Percentiles rank a stretch among this genome's conserved stretches.
These are phyloP conservation scores for Lentinula lateritia DNA, from an alignment of 768 basidiomycete species.

Conservation along the genomic window DNA sequence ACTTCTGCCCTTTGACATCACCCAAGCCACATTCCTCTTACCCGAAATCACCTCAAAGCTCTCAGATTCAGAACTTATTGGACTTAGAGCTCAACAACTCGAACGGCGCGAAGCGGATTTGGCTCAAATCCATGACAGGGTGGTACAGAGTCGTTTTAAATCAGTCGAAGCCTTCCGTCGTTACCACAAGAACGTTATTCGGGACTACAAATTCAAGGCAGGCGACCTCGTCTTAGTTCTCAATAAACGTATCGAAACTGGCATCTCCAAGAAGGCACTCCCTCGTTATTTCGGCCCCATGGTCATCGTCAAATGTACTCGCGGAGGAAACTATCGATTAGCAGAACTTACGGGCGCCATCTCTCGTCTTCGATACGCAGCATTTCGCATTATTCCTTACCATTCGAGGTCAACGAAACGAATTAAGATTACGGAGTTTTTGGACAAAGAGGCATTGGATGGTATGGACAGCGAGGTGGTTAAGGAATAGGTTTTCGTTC, in stretches of 20 bases:
- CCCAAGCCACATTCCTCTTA: conserved; percentile 11
- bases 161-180: not conserved
- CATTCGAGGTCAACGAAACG: not conserved
- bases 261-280: conserved; percentile 11
- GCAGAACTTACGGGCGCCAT: conserved; percentile 2
- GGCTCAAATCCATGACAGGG: not conserved
- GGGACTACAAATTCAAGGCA: not conserved
- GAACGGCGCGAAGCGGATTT: no score
- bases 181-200: conserved; percentile 1
- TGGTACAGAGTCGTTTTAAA: not conserved
- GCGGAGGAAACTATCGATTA: not conserved
- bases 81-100: no score
- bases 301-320: conserved; percentile 10
- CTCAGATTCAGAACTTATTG: not conserved
- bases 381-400: not conserved
- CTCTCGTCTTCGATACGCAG: not conserved
- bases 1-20: conserved; percentile 21
- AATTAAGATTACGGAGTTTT: not conserved
- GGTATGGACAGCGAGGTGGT: not conserved
- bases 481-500: no score
- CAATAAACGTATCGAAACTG: conserved; percentile 15
- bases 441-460: no score
- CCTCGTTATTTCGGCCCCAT: conserved; percentile 17
- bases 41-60: conserved; percentile 17
- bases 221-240: conserved; percentile 12